A percentile compares a stretch with the other conserved stretches of the same genome.
These are phyloP conservation scores for Teratosphaeria epicoccoides DNA, from an alignment of 2,329 filamentous ascomycete genomes.

Conservation along the genomic window DNA sequence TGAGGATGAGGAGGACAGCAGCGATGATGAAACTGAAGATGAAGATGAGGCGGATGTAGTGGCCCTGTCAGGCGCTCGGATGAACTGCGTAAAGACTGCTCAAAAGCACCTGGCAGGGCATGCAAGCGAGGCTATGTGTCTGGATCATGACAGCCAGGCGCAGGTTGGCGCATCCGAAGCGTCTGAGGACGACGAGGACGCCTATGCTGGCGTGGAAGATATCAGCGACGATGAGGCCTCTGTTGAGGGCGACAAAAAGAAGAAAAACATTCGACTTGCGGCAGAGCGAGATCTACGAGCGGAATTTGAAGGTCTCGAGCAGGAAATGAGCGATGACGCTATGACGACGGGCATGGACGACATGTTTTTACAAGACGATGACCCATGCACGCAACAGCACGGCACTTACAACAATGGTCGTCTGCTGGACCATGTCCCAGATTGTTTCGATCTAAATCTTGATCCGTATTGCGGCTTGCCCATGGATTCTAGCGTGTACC, in stretches of 20 bases:
- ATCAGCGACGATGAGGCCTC: slow-evolving; percentile 20
- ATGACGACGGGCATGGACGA: slow-evolving; percentile 14
- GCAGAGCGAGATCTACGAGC: slow-evolving; percentile 20
- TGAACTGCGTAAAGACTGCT: slow-evolving; percentile 1
- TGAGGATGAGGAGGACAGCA: slow-evolving; percentile 13
- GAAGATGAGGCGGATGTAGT: slow-evolving; percentile 18
- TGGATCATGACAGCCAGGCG: slow-evolving; percentile 10
- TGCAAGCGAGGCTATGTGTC: slow-evolving; percentile 7
- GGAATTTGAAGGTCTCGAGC: slow-evolving; percentile 19
- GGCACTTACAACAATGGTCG: slow-evolving; percentile 8
- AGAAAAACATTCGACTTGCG: slow-evolving; percentile 11
- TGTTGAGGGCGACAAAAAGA: background rate
- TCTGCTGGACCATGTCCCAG: slow-evolving; percentile 2
- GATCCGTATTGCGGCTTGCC: slow-evolving; percentile 22
- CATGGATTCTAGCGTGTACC: slow-evolving; percentile 14
- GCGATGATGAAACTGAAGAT: slow-evolving; percentile 11
- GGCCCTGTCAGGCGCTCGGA: slow-evolving; percentile 22
- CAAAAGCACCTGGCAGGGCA: slow-evolving; percentile 21
- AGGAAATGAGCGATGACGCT: slow-evolving; percentile 8
- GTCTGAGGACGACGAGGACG: slow-evolving; percentile 11
- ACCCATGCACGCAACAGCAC: slow-evolving; percentile 2
- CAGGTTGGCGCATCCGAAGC: slow-evolving; percentile 8
- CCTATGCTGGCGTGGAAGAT: slow-evolving; percentile 22
- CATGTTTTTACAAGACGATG: slow-evolving; percentile 11
- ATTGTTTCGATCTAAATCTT: slow-evolving; percentile 15